Base-by-base conservation (phyloP, 2,329 filamentous ascomycete genomes). In the Penicillium sp. region DNA sequence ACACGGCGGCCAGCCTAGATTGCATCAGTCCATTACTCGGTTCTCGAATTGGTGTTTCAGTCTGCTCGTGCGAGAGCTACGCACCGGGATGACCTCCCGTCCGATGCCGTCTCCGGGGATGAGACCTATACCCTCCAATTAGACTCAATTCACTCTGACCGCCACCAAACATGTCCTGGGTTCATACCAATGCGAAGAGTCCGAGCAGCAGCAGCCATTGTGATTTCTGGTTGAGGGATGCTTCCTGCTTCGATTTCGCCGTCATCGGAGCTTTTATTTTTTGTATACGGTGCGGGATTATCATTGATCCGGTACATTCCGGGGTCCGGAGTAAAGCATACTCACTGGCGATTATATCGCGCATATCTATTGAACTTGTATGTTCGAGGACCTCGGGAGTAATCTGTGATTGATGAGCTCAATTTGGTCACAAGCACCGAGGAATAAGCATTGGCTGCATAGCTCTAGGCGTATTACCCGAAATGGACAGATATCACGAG, bases 71-170 rank as follows among this genome's bases (percentile, higher is more conserved):
- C 35, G 26, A 47, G 40, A 48, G 49, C 42, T 46, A 52, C 65
- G 49, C 65, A 76, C 87, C 57, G 93, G 93, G 71, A 98, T 97
- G 69, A 98, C 93, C 75, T 98, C 93, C 68, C 88, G 88, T 73
- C 93, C 93, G 74, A 98, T 98, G 72, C 93, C 93, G 74, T 98
- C 93, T 66, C 93, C 93, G 62, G 93, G 87, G 68, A 98, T 97
- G 63, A 97, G 87, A 69, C 90, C 90, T 95, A 57, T 40, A 41
- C 42, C 26, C 34, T 23, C 43, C 31, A 43, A 40, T 54, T 36
- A 28, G 16, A 36, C 23, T 14, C 6, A 13, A 39, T 13, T n/a
- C 34, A 44, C 28, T 7, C 27, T 3, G 14, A 40, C n/a, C 20
- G 36, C 8, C 31, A 20, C 31, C 31, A 34, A 10, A 6, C 3